Base-by-base conservation (phyloP, 164 flowering plant genomes). In the Magnolia sinica region DNA sequence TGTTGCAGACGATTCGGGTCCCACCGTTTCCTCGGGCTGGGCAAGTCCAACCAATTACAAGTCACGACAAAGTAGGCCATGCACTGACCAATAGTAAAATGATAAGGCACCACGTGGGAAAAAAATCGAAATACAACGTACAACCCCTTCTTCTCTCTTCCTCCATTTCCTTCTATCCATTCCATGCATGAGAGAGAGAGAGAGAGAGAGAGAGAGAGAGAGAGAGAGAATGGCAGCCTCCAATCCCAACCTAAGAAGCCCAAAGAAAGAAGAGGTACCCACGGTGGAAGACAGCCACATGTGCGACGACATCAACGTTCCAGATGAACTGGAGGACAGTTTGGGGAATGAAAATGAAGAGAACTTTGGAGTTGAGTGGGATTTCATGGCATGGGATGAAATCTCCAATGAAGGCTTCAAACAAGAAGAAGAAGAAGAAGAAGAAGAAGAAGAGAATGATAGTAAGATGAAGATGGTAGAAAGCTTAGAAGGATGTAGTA, bases 181-280 rank as follows among this genome's bases (percentile, higher is more conserved):
- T 51, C 1, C 24, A 66, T 50, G 50, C 23, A 24, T 18, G 29
- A 68, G 7, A 61, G 50, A 64, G 37, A 71, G 22, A 72, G 24
- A 78, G 37, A 67, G 73, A 69, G 52, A n/a, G 51, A 77, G 7
- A 70, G 58, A 49, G 31, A 71, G 20, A 72, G 19, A 76, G 52
- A 67, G 70, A 72, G 80, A 77, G 7, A 70, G 80, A 68, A 81
- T 74, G 76, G 83, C 74, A 76, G 79, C 81, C 45, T 71, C 64
- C 80, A 78, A 7, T 66, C 74, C 83, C 18, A 74, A 73, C 70
- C 63, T 85, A 24, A 85, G 52, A 72, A 81, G 81, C 64, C 90
- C 88, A 37, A 88, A 84, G 79, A 79, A 72, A 79, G 88, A 87
- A 77, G 88, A 87, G 76, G 84, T 82, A 52, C 64, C 80, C 18